Conservation (phyloP, 179 eudicot genomes). For the Nepenthes alata region DNA sequence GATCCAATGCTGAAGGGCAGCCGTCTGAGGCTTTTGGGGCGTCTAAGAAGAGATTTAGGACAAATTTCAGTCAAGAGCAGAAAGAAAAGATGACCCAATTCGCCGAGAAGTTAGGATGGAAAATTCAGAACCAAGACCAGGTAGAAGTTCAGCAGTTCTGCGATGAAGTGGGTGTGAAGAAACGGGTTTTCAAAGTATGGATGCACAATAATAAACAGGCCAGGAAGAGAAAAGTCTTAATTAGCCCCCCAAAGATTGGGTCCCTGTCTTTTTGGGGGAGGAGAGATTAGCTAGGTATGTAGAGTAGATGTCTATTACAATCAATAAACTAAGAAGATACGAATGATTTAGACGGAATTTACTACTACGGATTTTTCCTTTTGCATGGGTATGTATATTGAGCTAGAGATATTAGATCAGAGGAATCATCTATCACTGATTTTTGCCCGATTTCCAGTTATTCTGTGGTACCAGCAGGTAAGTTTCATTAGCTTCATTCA, state of each 20-base stretch:
- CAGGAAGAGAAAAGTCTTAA: conserved; percentile 28
- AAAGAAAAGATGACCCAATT: conserved; percentile 59
- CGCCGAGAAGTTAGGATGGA: conserved; percentile 60
- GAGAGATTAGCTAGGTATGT: background rate
- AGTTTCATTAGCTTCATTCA: too few relatives aligned
- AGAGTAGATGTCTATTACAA: background rate
- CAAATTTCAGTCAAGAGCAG: conserved; percentile 57
- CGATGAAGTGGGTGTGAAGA: conserved; percentile 39
- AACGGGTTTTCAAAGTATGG: conserved; percentile 76
- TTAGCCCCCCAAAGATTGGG: background rate
- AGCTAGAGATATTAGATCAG: too few relatives aligned
- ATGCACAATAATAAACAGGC: conserved; percentile 73
- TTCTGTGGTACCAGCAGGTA: too few relatives aligned
- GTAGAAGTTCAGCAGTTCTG: conserved; percentile 34
- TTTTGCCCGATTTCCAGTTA: too few relatives aligned
- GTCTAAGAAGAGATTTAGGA: conserved; percentile 54
- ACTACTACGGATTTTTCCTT: too few relatives aligned
- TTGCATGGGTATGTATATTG: too few relatives aligned
- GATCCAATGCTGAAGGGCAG: conserved; percentile 15
- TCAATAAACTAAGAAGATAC: too few relatives aligned
- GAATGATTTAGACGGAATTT: too few relatives aligned
- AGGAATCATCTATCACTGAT: too few relatives aligned
- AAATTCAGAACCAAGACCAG: conserved; percentile 53
- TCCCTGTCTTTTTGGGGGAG: background rate
- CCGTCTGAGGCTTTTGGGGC: background rate